A percentile compares a stretch with the other conserved stretches of the same genome.
These are phyloP conservation scores for Tylopilus vinaceipallidus DNA, from an alignment of 768 basidiomycete genomes.

Conservation along the genomic window DNA sequence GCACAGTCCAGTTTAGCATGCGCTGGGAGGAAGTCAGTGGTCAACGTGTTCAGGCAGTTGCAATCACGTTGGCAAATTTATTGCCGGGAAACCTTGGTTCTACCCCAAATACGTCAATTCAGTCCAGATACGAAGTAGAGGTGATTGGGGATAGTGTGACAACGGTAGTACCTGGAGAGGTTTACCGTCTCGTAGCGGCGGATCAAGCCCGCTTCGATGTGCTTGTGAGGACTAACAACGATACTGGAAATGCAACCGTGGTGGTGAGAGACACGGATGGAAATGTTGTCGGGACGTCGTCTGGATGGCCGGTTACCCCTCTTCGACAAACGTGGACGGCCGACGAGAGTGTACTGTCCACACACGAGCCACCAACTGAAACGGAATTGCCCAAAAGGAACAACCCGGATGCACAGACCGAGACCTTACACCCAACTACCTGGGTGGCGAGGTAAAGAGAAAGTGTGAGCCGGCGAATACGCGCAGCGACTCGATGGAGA, in stretches of 20 bases:
- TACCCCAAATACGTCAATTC: conserved; percentile 32
- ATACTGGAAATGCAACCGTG: conserved; percentile 29
- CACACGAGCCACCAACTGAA: conserved; percentile 55
- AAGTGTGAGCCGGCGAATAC: too few relatives aligned
- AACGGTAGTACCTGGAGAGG: conserved; percentile 41
- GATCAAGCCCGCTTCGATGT: conserved; percentile 54
- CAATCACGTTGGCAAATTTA: conserved; percentile 52
- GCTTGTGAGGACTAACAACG: conserved; percentile 37
- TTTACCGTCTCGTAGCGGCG: conserved; percentile 47
- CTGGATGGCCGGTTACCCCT: conserved; percentile 38
- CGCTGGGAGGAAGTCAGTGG: conserved; percentile 43
- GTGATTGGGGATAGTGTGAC: conserved; percentile 38
- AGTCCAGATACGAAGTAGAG: conserved; percentile 35
- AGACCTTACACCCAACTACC: too few relatives aligned
- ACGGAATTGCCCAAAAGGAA: too few relatives aligned
- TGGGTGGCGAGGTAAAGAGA: too few relatives aligned
- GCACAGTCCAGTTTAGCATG: conserved; percentile 42
- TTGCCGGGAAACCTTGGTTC: conserved; percentile 34
- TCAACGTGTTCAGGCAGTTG: conserved; percentile 44
- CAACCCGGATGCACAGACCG: too few relatives aligned
- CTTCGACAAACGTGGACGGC: conserved; percentile 42
- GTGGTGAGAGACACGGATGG: conserved; percentile 36
- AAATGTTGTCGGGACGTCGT: conserved; percentile 33
- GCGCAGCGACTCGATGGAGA: too few relatives aligned
- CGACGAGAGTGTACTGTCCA: conserved; percentile 34